Conservation (phyloP, 257 asterid genomes). For the Pogostemon cablin region DNA sequence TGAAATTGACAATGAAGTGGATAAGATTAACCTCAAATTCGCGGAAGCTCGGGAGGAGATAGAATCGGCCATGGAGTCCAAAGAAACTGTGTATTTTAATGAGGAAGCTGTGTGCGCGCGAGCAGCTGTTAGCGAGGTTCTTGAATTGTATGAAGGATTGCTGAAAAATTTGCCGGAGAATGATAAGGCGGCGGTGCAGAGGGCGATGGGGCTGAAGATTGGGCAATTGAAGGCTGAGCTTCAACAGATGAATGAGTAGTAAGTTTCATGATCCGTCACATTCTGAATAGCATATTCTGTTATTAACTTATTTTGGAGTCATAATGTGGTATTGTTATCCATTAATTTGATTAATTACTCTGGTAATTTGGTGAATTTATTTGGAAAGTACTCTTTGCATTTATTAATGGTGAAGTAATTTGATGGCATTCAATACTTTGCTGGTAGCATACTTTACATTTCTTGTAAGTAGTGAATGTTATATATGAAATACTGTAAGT, state of each 20-base stretch:
- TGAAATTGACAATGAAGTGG: constrained; percentile 70
- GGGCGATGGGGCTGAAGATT: constrained; percentile 98
- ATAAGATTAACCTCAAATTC: constrained; percentile 80
- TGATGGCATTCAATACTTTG: not conserved
- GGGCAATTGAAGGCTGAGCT: constrained; percentile 96
- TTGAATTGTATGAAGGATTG: constrained; percentile 67
- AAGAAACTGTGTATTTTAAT: constrained; percentile 88
- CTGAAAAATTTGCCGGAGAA: constrained; percentile 59
- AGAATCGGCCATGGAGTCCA: constrained; percentile 92
- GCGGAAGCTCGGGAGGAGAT: constrained; percentile 99
- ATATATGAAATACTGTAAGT: not conserved
- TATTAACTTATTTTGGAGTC: constrained; percentile 1
- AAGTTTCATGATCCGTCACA: constrained; percentile 33
- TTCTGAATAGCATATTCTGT: not conserved
- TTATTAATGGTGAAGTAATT: not conserved
- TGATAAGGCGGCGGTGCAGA: constrained; percentile 65
- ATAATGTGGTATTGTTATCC: constrained; percentile 5
- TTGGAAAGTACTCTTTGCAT: constrained; percentile 7
- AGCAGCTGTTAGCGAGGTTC: constrained; percentile 70
- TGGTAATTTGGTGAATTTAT: constrained; percentile 7
- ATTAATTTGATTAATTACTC: constrained; percentile 16
- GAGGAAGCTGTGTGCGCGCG: constrained; percentile 99
- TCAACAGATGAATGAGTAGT: constrained; percentile 74
- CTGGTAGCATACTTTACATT: not conserved
- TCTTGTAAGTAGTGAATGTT: not conserved